phyloP scores from a whole-genome alignment of 345 rosid genomes.

The Excoecaria cochinchinensis region DNA sequence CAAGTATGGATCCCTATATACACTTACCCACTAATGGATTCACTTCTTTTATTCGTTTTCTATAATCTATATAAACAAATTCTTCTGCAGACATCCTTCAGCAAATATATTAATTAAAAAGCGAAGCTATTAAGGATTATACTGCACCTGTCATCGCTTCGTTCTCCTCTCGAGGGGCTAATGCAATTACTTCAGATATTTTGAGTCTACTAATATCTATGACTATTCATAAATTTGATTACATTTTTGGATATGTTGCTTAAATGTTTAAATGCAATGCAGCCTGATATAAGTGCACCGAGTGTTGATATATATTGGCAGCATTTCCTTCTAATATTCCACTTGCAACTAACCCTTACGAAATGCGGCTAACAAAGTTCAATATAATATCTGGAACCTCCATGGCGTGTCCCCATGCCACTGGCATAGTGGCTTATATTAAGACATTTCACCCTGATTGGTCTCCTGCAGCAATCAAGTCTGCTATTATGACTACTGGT shows the following conservation, averaged over 20 bases:
- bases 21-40: too few relatives aligned
- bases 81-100: slow-evolving; percentile 16
- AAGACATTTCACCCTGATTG: slow-evolving; percentile 40
- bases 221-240: too few relatives aligned
- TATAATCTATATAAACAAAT: too few relatives aligned
- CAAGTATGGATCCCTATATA: slow-evolving; percentile 22
- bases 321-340: slow-evolving; percentile 27
- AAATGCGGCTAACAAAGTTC: neutral
- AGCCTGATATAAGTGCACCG: slow-evolving; percentile 48
- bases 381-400: slow-evolving; percentile 40
- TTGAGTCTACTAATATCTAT: slow-evolving; percentile 7
- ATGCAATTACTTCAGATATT: slow-evolving; percentile 22
- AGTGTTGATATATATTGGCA: slow-evolving; percentile 40
- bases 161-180: slow-evolving; percentile 51
- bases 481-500: slow-evolving; percentile 18
- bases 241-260: too few relatives aligned
- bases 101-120: slow-evolving; percentile 35
- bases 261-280: neutral
- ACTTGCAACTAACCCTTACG: too few relatives aligned
- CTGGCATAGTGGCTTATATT: slow-evolving; percentile 16
- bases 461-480: slow-evolving; percentile 32
- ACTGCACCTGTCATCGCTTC: slow-evolving; percentile 32
- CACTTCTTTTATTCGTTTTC: neutral
- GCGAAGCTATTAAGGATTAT: slow-evolving; percentile 27
- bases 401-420: slow-evolving; percentile 51